Base-by-base conservation (phyloP, 768 basidiomycete species). In the Auriscalpium vulgare region DNA sequence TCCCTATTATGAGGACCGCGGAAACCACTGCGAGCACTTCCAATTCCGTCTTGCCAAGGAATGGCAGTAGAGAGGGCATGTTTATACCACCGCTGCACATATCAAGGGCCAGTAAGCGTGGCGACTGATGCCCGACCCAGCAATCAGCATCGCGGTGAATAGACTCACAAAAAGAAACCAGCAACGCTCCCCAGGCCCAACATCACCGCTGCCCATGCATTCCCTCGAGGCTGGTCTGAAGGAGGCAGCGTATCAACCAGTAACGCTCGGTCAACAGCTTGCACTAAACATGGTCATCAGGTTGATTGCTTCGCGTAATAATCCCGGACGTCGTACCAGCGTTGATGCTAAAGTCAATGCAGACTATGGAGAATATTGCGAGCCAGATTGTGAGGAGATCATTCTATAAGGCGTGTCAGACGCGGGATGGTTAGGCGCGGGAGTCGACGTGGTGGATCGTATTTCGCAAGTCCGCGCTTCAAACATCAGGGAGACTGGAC, bases 161-260 rank as follows among this genome's bases (percentile, higher is more conserved):
- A 13, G 2, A 75, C 89, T 62, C 62, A 94, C 93, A 91, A 76
- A 65, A 89, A 95, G 69, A 94, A 95, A 0, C 93, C 94, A 2
- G 84, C 74, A 0, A 95, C 85, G 54, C 88, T 84, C 10, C 95
- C 95, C 29, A 94, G 64, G 1, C 90, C 91, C 47, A 88, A 72
- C 91, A 97, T 95, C n/a, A 88, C 75, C 0, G 90, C 91, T 0
- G 92, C 95, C 95, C 95, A 98, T 0, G 95, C 95, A 66, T 95
- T 97, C 1, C 89, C 94, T 9, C 79, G 74, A 7, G 93, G 83
- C 68, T 98, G 95, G 23, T 82, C 75, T 1, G 78, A 67, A 0
- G 87, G 73, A 0, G 92, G 86, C 4, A 95, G 69, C 0, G 80
- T 88, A 66, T 98, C 95, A 0, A 98, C 91, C 8, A 97, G 74